Conservation (phyloP, 2,329 filamentous ascomycete species). For the Onygenales sp. region DNA sequence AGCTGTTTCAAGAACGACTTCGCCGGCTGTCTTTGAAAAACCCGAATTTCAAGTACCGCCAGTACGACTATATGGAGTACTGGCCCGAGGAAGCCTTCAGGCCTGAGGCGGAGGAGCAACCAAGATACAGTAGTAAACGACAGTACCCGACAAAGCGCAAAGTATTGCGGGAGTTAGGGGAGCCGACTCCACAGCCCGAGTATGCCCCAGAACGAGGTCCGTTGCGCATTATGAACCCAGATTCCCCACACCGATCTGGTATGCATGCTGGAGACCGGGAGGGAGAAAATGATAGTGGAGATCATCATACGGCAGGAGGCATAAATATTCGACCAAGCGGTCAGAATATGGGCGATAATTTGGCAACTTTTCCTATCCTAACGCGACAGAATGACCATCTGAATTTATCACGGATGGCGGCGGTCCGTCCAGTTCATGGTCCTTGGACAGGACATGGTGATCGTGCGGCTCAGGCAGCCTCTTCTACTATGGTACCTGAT, state of each 20-base stretch:
- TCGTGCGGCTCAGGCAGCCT: neutral
- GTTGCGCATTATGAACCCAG: conserved; percentile 8
- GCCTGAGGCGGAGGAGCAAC: neutral
- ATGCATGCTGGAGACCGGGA: neutral
- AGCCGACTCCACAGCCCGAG: neutral
- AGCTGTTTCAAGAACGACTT: conserved; percentile 18
- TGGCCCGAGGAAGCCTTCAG: neutral
- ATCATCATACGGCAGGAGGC: neutral
- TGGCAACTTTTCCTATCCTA: neutral
- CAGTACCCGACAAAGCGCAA: neutral
- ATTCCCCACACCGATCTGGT: neutral
- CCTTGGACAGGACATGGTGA: neutral
- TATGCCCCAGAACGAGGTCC: neutral
- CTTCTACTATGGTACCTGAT: neutral
- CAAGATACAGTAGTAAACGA: neutral
- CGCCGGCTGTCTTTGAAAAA: conserved; percentile 10
- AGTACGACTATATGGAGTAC: conserved; percentile 1
- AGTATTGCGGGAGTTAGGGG: neutral
- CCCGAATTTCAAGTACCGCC: conserved; percentile 8
- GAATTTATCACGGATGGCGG: neutral
- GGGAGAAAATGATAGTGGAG: neutral
- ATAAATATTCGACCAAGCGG: neutral
- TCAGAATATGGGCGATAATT: neutral
- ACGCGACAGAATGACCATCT: neutral
- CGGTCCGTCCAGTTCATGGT: neutral